These are phyloP conservation scores for Nothophytophthora sp. DNA, from an alignment of 352 stramenopile species.

Conservation along the genomic window DNA sequence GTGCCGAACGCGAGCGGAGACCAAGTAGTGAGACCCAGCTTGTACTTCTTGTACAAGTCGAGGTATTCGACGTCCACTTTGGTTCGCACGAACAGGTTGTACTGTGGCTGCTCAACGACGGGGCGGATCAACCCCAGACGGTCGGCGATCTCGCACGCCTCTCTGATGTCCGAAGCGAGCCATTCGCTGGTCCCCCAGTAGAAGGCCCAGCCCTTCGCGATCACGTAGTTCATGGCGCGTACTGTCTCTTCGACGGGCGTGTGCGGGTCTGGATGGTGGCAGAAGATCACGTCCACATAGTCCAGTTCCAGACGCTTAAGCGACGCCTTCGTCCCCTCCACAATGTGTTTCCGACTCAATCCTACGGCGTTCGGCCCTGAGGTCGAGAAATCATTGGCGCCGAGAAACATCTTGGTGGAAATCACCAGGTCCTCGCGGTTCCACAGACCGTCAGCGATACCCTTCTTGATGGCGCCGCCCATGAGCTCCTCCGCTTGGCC, in stretches of 20 bases:
- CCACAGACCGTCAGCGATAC: slow-evolving; percentile 38
- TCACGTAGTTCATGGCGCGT: too few relatives aligned
- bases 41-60: slow-evolving; percentile 34
- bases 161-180: too few relatives aligned
- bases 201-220: too few relatives aligned
- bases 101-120: slow-evolving; percentile 46
- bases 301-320: slow-evolving; percentile 38
- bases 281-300: slow-evolving; percentile 57
- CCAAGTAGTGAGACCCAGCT: slow-evolving; percentile 25
- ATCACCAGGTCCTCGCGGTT: background rate
- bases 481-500: background rate
- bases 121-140: too few relatives aligned
- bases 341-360: slow-evolving; percentile 33
- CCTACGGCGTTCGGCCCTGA: slow-evolving; percentile 19
- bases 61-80: slow-evolving; percentile 51
- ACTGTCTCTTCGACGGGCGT: too few relatives aligned
- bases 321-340: too few relatives aligned
- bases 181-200: too few relatives aligned
- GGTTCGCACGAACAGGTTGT: slow-evolving; percentile 52
- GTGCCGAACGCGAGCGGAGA: slow-evolving; percentile 36
- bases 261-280: slow-evolving; percentile 45
- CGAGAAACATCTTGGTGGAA: slow-evolving; percentile 50
- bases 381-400: slow-evolving; percentile 1
- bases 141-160: too few relatives aligned
- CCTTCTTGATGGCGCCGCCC: background rate